A percentile compares a stretch with the other conserved stretches of the same genome.
These are phyloP conservation scores for Ceratocystis eucalypticola DNA, from an alignment of 2,329 filamentous ascomycete genomes.

Conservation along the genomic window DNA sequence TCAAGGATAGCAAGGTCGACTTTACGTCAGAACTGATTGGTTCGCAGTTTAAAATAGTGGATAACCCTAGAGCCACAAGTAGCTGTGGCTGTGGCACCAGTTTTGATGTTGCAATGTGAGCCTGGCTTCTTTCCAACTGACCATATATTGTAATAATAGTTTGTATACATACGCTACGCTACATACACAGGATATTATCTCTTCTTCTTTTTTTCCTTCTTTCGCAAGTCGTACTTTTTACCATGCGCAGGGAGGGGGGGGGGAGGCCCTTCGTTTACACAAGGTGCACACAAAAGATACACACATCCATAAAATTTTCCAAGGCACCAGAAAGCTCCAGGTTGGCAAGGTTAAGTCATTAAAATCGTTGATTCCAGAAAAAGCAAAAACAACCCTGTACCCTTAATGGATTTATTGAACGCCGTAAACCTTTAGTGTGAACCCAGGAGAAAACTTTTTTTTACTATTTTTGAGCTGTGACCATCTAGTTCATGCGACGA, in stretches of 20 bases:
- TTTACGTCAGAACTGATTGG: constrained; percentile 89
- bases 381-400: constrained; percentile 19
- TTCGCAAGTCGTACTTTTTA: background rate
- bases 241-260: background rate
- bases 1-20: constrained; percentile 90
- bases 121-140: background rate
- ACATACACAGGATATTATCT: background rate
- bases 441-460: constrained; percentile 23
- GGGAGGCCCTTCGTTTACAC: background rate
- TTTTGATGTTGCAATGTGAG: constrained; percentile 72
- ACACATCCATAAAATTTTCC: background rate
- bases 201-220: background rate
- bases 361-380: constrained; percentile 18
- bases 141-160: background rate
- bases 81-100: constrained; percentile 96
- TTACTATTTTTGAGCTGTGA: constrained; percentile 23
- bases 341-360: background rate
- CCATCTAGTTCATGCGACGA: constrained; percentile 88
- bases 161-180: background rate
- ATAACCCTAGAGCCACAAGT: constrained; percentile 82
- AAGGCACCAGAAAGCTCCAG: background rate
- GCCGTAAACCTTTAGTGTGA: constrained; percentile 21
- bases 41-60: constrained; percentile 85
- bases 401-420: constrained; percentile 19
- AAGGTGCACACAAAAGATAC: background rate